phyloP scores from a whole-genome alignment of 305 asterid species.

The Stenogyne calaminthoides region DNA sequence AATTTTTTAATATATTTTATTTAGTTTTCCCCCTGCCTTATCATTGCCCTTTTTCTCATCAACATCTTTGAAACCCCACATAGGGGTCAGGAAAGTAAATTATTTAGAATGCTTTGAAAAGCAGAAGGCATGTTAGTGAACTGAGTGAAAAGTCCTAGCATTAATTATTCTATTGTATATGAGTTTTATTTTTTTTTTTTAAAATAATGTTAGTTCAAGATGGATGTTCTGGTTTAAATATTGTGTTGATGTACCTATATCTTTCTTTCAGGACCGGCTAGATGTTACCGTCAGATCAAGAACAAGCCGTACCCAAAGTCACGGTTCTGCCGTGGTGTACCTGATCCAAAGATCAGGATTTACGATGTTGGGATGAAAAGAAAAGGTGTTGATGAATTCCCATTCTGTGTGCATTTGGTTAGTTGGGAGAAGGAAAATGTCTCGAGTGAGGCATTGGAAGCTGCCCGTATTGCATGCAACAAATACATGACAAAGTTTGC shows the following conservation, averaged over 20 bases:
- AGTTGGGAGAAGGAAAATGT: conserved; percentile 23
- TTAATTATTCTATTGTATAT: neutral
- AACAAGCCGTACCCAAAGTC: conserved; percentile 44
- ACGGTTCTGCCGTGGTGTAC: conserved; percentile 40
- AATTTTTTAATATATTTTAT: neutral
- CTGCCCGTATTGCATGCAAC: neutral
- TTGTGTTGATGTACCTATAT: neutral
- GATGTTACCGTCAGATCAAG: conserved; percentile 46
- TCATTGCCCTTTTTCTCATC: neutral
- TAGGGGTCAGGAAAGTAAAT: neutral
- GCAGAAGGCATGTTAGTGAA: neutral
- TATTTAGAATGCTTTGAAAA: neutral
- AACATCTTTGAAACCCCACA: neutral
- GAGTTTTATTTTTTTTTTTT: neutral
- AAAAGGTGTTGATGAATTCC: conserved; percentile 37
- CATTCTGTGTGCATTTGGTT: conserved; percentile 32
- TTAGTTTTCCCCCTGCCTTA: neutral
- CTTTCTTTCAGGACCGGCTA: conserved; percentile 34
- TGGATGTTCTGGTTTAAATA: neutral
- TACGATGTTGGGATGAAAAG: conserved; percentile 42
- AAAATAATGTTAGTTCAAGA: neutral
- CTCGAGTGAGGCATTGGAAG: neutral
- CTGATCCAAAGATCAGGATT: conserved; percentile 42
- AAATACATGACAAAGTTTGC: conserved; percentile 16
- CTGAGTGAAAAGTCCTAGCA: neutral